Percentiles rank a stretch among this genome's conserved stretches.
phyloP scores from a whole-genome alignment of 2,329 filamentous ascomycete genomes.

The Exophiala dermatitidis region DNA sequence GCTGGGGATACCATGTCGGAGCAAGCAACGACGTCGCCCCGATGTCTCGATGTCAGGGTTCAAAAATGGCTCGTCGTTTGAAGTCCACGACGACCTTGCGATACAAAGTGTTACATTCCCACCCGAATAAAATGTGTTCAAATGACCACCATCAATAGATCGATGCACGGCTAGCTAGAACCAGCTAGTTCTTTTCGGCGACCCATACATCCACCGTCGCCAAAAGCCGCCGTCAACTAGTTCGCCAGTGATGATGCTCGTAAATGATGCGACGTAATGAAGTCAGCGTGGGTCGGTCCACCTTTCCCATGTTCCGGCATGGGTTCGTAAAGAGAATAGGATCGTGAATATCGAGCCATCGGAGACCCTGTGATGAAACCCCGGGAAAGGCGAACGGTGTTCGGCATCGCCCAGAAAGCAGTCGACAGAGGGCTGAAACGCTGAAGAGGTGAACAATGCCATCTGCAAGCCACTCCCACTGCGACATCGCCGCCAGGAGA shows the following conservation, averaged over 20 bases:
- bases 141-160: conserved; percentile 13
- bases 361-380: not conserved
- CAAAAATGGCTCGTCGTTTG: conserved; percentile 3
- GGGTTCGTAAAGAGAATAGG: not conserved
- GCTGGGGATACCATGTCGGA: conserved; percentile 20
- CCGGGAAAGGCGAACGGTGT: no score
- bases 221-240: conserved; percentile 12
- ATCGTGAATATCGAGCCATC: conserved; percentile 1
- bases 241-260: conserved; percentile 8
- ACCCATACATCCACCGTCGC: conserved; percentile 11
- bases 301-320: conserved; percentile 3
- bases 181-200: conserved; percentile 15
- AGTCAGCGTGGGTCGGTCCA: conserved; percentile 17
- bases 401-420: no score
- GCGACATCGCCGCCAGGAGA: no score
- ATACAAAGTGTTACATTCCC: conserved; percentile 12
- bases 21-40: conserved; percentile 13
- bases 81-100: not conserved
- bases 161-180: conserved; percentile 13
- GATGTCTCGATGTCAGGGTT: conserved; percentile 5
- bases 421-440: no score
- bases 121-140: conserved; percentile 6
- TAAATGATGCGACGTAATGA: conserved; percentile 22
- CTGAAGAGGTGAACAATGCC: conserved; percentile 1
- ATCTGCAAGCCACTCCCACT: conserved; percentile 11